Conservation (phyloP, 192 early-diverging fungal genomes). For the Kappamyces sp. region DNA sequence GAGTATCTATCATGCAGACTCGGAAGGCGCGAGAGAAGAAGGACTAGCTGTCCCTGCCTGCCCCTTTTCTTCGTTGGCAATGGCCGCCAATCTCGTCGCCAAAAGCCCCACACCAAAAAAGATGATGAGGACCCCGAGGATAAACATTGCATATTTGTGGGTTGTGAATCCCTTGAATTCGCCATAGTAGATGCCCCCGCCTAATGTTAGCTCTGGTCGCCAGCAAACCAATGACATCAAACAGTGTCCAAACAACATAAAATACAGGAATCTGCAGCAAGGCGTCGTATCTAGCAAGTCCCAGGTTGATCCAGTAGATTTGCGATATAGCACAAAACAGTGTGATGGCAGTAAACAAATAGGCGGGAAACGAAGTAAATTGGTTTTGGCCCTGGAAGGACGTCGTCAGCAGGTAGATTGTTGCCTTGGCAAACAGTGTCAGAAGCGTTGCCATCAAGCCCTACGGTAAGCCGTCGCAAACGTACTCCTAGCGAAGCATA, state of each 20-base stretch:
- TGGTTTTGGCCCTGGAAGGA: conserved; percentile 68
- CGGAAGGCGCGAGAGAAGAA: too few relatives aligned
- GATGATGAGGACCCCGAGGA: conserved; percentile 60
- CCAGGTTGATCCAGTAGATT: conserved; percentile 83
- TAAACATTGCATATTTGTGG: conserved; percentile 59
- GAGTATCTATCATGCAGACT: too few relatives aligned
- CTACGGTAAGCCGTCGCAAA: conserved; percentile 13
- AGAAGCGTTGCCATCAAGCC: conserved; percentile 73
- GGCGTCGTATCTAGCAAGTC: conserved; percentile 71
- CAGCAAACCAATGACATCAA: conserved; percentile 64
- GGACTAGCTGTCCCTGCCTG: too few relatives aligned
- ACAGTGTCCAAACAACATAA: conserved; percentile 73
- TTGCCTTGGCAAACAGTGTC: conserved; percentile 75
- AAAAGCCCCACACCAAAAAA: conserved; percentile 68
- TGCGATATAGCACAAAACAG: conserved; percentile 69
- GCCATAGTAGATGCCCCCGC: conserved; percentile 70
- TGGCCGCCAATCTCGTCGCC: conserved; percentile 50
- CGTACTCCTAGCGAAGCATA: conserved; percentile 65
- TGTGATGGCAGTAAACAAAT: conserved; percentile 64
- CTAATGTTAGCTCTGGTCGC: too few relatives aligned
- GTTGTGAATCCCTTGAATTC: conserved; percentile 66
- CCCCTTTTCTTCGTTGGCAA: conserved; percentile 5
- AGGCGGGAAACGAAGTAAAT: conserved; percentile 57
- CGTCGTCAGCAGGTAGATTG: conserved; percentile 63
- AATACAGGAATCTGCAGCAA: conserved; percentile 76